Evolutionary conservation across 352 stramenopile species (phyloP).

Genomic region (Phytophthora quininea): DNA sequence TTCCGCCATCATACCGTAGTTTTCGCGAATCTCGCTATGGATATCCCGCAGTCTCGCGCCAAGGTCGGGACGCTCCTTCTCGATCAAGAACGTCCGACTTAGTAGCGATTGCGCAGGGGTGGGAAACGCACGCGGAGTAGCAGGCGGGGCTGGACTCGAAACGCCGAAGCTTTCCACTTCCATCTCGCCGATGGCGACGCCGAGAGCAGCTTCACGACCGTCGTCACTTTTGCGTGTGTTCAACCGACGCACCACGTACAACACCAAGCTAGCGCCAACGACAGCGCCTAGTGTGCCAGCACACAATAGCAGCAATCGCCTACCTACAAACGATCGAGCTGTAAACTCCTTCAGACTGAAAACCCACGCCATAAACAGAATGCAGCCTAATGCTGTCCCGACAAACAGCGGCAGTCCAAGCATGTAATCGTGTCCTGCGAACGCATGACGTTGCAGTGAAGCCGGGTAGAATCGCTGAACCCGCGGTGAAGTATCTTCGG

Average conservation of each 20-base stretch:
- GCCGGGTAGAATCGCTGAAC: constrained; percentile 46
- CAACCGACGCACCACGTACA: constrained; percentile 17
- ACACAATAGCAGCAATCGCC: constrained; percentile 42
- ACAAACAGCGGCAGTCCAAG: constrained; percentile 40
- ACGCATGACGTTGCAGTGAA: constrained; percentile 35
- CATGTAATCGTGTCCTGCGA: constrained; percentile 41
- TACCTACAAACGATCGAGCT: constrained; percentile 38
- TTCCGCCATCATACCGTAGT: constrained; percentile 47
- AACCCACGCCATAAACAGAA: constrained; percentile 41
- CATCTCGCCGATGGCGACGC: constrained; percentile 46
- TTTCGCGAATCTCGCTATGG: constrained; percentile 57
- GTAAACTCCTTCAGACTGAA: constrained; percentile 28
- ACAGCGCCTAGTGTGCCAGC: constrained; percentile 32
- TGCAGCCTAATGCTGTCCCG: constrained; percentile 34
- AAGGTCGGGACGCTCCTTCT: constrained; percentile 49
- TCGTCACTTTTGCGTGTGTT: constrained; percentile 17
- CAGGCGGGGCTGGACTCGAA: constrained; percentile 36
- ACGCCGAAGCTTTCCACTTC: constrained; percentile 42
- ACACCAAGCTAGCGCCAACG: constrained; percentile 32
- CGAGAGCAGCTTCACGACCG: constrained; percentile 19
- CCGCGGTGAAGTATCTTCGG: constrained; percentile 33
- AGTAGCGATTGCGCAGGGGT: constrained; percentile 36
- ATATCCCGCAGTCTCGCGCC: constrained; percentile 32
- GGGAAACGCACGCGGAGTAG: constrained; percentile 43
- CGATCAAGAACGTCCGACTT: constrained; percentile 40